A percentile compares a stretch with the other conserved stretches of the same genome.
These are phyloP conservation scores for Castanea crenata DNA, from an alignment of 306 rosid species.

Conservation along the genomic window DNA sequence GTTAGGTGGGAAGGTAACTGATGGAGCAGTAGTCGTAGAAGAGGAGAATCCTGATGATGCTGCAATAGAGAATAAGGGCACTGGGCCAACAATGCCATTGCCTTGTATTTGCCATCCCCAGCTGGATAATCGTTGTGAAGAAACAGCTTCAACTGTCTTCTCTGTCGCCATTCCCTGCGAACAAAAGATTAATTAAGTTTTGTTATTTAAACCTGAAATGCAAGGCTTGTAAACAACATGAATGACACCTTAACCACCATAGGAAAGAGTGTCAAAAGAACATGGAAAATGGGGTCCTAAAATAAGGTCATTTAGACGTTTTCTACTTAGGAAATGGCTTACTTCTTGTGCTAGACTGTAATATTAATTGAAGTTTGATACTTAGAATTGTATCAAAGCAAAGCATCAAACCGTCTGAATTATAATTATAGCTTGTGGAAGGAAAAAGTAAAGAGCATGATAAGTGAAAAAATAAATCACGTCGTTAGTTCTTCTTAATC, in stretches of 20 bases:
- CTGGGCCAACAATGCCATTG: conserved; percentile 22
- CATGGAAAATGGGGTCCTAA: too few relatives aligned
- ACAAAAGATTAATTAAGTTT: not conserved
- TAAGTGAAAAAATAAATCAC: not conserved
- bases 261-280: too few relatives aligned
- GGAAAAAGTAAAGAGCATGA: not conserved
- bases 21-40: conserved; percentile 13
- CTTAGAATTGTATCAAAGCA: too few relatives aligned
- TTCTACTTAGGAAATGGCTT: too few relatives aligned
- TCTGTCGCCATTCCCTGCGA: conserved; percentile 35
- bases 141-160: conserved; percentile 22
- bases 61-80: conserved; percentile 43
- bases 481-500: not conserved
- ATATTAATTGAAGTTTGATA: too few relatives aligned
- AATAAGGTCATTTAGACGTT: too few relatives aligned
- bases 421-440: not conserved
- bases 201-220: not conserved
- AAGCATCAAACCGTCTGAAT: not conserved
- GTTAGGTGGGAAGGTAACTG: conserved; percentile 9
- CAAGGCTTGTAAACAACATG: not conserved
- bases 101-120: conserved; percentile 46
- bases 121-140: conserved; percentile 20
- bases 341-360: too few relatives aligned
- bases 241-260: not conserved
- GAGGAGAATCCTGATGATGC: conserved; percentile 79